Evolutionary conservation across 1,284 basidiomycete genomes (phyloP), one percentile per base, ranked within the genome.

Genomic region (Athelia psychrophila): DNA sequence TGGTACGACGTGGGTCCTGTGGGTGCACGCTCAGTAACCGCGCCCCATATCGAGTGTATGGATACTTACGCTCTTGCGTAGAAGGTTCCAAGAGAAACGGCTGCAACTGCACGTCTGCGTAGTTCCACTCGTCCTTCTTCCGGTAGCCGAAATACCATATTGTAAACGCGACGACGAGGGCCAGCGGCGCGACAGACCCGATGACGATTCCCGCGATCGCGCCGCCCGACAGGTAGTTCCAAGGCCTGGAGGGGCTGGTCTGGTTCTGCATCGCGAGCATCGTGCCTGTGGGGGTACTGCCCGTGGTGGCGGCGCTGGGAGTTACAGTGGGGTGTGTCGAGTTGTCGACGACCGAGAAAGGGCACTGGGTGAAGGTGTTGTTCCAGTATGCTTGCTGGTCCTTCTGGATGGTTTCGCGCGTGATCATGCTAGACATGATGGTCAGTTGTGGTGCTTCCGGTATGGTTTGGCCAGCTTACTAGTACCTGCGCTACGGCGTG

Each of bases 311-410:
- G 38, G 38, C n/a, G 6, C 8, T 6, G n/a, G n/a, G 8, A n/a
- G 5, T 42, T 16, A 22, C 9, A 16, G 38, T 42, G 38, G 38
- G 16, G 13, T 30, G 27, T n/a, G 38, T 22, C 9, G 38, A 18
- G 38, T 22, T 42, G 38, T 42, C 20, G 6, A 42, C 20, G 16
- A 22, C n/a, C n/a, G 38, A 18, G n/a, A 22, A 42, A 49, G 19
- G 19, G 42, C 56, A 58, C 42, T 56, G 56, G 3, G 54, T 58
- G 33, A 58, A 58, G 1, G 54, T 53, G 48, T 58, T 56, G 50
- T 53, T 53, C 16, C 19, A 8, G 23, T 18, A 42, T 9, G 38
- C 5, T n/a, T 42, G 38, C n/a, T 42, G 38, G n/a, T 42, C 38
- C n/a, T 42, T 42, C 20, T 42, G 38, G 6, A 42, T 42, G n/a